phyloP scores from a whole-genome alignment of 257 asterid genomes.

The Ajuga chamaepitys region DNA sequence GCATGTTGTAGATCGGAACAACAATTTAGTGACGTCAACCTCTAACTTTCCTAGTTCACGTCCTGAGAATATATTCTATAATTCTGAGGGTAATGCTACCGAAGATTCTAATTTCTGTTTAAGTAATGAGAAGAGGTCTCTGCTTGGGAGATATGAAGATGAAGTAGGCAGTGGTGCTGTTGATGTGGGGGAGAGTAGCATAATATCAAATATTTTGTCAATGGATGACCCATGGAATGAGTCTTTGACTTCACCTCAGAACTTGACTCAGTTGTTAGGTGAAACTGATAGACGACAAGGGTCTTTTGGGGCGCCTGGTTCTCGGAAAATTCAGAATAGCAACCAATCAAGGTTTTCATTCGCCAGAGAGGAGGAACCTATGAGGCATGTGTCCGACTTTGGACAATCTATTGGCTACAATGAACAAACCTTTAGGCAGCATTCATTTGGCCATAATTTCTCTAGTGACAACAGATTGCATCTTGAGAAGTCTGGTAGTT shows the following conservation, averaged over 20 bases:
- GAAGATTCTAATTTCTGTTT: slow-evolving; percentile 31
- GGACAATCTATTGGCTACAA: slow-evolving; percentile 33
- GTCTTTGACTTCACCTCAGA: slow-evolving; percentile 64
- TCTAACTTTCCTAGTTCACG: slow-evolving; percentile 41
- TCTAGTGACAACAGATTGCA: slow-evolving; percentile 35
- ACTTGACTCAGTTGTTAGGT: slow-evolving; percentile 53
- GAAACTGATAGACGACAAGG: slow-evolving; percentile 46
- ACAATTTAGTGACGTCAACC: slow-evolving; percentile 33
- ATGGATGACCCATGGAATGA: slow-evolving; percentile 82
- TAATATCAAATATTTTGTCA: slow-evolving; percentile 79
- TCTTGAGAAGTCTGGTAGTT: slow-evolving; percentile 38
- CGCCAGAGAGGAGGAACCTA: slow-evolving; percentile 75
- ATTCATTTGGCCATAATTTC: slow-evolving; percentile 36
- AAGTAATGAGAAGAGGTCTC: slow-evolving; percentile 30
- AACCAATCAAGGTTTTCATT: slow-evolving; percentile 88
- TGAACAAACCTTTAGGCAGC: slow-evolving; percentile 44
- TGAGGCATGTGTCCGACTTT: slow-evolving; percentile 27
- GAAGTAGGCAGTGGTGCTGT: slow-evolving; percentile 28
- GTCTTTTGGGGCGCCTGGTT: slow-evolving; percentile 45
- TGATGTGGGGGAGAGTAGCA: slow-evolving; percentile 75
- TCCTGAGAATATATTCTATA: slow-evolving; percentile 28
- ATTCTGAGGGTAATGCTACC: slow-evolving; percentile 25
- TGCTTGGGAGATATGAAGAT: slow-evolving; percentile 38
- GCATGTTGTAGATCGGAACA: slow-evolving; percentile 42
- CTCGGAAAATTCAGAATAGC: slow-evolving; percentile 56